Base-by-base conservation (phyloP, 495 filamentous ascomycete genomes). In the Podospora anserina region DNA sequence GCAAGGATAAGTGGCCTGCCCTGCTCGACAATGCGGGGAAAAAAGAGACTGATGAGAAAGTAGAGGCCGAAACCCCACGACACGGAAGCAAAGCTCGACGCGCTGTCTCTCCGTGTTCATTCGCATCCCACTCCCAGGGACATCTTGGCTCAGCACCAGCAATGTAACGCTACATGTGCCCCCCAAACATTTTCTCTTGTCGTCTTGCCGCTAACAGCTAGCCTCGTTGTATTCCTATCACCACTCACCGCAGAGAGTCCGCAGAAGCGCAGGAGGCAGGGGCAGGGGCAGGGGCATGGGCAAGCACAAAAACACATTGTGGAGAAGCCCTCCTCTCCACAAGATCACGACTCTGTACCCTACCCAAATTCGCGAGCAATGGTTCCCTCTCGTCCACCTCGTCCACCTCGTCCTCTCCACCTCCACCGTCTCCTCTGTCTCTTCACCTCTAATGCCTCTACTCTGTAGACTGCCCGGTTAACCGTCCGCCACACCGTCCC, bases 321-420 rank as follows among this genome's bases (percentile, higher is more conserved):
- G 68, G 68, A 67, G 65, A 70, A 66, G 68, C 68, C 49, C 59
- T 30, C 28, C 53, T 34, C 63, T 34, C 61, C 61, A 26, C 66
- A 58, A 26, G 23, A 23, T 23, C 53, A 34, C 26, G 59, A 63
- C 23, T 44, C 30, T 13, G 65, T 32, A 54, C 18, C 20, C 65
- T 23, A 23, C 23, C 23, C 23, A 23, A 23, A 23, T 23, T 63
- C 61, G 61, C 34, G 61, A 63, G 49, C 55, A 23, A 61, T 32
- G 59, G 9, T 18, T 49, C 63, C 44, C 18, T 26, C 9, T 56
- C 4, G 49, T 58, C 55, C 30, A 18, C 27, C 58, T 23, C 32
- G 16, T 59, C 56, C 19, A 57, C 20, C 4, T 23, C 61, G 0
- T 63, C 23, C 61, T 63, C 30, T 32, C 60, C 60, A 15, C 27